phyloP scores from a whole-genome alignment of 2,329 filamentous ascomycete species.

The Pseudogymnoascus sp. region DNA sequence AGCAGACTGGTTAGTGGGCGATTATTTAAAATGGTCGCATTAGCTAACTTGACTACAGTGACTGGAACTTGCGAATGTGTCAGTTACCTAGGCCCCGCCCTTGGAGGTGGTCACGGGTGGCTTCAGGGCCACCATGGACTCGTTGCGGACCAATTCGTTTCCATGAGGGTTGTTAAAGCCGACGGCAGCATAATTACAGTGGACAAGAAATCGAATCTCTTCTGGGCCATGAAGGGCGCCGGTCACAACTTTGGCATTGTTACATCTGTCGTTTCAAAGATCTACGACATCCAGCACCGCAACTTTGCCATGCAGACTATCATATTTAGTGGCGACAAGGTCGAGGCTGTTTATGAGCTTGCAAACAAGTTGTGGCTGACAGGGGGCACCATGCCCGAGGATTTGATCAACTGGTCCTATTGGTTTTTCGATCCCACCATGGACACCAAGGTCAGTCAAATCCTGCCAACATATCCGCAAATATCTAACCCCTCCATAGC shows the following conservation, averaged over 20 bases:
- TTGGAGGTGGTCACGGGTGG: conserved; percentile 53
- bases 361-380: conserved; percentile 38
- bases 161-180: conserved; percentile 41
- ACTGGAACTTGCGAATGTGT: conserved; percentile 41
- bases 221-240: conserved; percentile 48
- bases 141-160: conserved; percentile 34
- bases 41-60: conserved; percentile 20
- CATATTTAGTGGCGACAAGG: conserved; percentile 39
- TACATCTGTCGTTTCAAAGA: conserved; percentile 37
- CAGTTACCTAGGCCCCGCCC: conserved; percentile 38
- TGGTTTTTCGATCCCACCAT: conserved; percentile 34
- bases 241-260: conserved; percentile 53
- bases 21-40: conserved; percentile 40
- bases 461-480: conserved; percentile 13
- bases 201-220: conserved; percentile 40
- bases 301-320: conserved; percentile 35
- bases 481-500: conserved; percentile 20
- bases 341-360: conserved; percentile 39
- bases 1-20: conserved; percentile 33
- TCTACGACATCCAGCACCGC: conserved; percentile 35
- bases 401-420: conserved; percentile 43
- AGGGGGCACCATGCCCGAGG: conserved; percentile 35
- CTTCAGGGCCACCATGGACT: conserved; percentile 47
- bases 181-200: conserved; percentile 41
- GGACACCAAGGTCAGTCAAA: conserved; percentile 33